phyloP scores from a whole-genome alignment of 1,139 yeast species.

The Hansenula anomala region DNA sequence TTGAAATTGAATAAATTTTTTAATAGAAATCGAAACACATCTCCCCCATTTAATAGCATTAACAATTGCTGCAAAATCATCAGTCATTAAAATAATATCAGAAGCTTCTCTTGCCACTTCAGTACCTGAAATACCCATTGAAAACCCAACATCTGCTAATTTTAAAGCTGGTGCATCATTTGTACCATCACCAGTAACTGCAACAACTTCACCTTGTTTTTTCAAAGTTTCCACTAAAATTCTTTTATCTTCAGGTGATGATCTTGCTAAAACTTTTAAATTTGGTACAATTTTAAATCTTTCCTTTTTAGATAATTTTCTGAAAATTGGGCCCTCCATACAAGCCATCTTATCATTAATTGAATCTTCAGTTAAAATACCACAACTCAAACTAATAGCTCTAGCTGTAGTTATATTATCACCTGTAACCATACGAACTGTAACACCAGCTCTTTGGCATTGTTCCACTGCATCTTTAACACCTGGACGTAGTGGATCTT shows the following conservation, averaged over 20 bases:
- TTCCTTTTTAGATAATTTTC: conserved; percentile 59
- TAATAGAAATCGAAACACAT: conserved; percentile 90
- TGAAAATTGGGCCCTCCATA: conserved; percentile 91
- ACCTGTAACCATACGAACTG: conserved; percentile 97
- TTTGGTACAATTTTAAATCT: conserved; percentile 60
- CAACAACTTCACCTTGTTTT: conserved; percentile 85
- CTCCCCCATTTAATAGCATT: conserved; percentile 99
- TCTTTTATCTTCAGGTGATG: conserved; percentile 93
- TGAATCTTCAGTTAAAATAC: conserved; percentile 57
- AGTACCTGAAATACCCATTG: conserved; percentile 93
- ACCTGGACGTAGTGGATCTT: conserved; percentile 89
- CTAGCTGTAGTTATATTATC: conserved; percentile 87
- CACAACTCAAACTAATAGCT: conserved; percentile 85
- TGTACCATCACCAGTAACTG: conserved; percentile 98
- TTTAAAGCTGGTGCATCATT: conserved; percentile 95
- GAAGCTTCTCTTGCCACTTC: conserved; percentile 95
- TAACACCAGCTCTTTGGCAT: conserved; percentile 88
- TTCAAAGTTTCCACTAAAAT: conserved; percentile 79
- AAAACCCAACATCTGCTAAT: conserved; percentile 87
- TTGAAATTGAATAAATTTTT: conserved; percentile 93
- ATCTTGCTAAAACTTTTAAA: conserved; percentile 83
- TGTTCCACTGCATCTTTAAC: conserved; percentile 84
- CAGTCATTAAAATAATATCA: conserved; percentile 92
- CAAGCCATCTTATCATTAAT: conserved; percentile 53
- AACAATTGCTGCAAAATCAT: conserved; percentile 91